Evolutionary conservation across 257 asterid genomes (phyloP).

Genomic region (Catharanthus roseus): DNA sequence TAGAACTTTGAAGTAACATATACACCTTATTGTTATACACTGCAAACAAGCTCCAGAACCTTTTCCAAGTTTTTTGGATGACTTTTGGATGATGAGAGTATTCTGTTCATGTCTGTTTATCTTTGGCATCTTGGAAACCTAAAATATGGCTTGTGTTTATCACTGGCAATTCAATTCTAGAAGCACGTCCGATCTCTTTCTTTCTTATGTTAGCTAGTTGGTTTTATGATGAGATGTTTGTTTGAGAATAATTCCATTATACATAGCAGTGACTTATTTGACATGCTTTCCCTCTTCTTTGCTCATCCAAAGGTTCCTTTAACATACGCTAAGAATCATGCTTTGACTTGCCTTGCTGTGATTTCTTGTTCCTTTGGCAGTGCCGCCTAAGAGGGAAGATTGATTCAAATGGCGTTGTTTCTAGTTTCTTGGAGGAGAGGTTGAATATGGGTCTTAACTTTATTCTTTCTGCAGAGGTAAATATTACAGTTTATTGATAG

Average conservation of each 20-base stretch:
- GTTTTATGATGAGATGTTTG: not conserved
- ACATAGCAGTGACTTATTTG: too few relatives aligned
- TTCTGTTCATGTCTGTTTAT: not conserved
- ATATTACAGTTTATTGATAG: not conserved
- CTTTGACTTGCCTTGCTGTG: not conserved
- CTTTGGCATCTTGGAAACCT: not conserved
- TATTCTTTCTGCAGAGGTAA: conserved; percentile 92
- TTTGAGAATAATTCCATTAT: too few relatives aligned
- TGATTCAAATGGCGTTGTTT: conserved; percentile 74
- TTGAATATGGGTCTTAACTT: conserved; percentile 82
- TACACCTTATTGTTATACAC: not conserved
- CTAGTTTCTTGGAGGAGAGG: conserved; percentile 79
- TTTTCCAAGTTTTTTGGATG: too few relatives aligned
- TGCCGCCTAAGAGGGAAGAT: conserved; percentile 89
- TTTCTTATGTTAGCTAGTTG: not conserved
- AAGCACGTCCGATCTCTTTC: not conserved
- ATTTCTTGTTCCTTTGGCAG: conserved; percentile 32
- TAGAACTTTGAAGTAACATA: not conserved
- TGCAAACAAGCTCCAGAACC: not conserved
- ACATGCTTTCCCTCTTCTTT: too few relatives aligned
- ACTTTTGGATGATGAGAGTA: not conserved
- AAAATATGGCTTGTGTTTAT: not conserved
- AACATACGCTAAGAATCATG: not conserved
- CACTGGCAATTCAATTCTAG: not conserved
- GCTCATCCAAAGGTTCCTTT: too few relatives aligned